Evolutionary conservation across 169 alveolate genomes (phyloP), one percentile per base, ranked within the genome.

Genomic region (Cryptosporidium felis): DNA sequence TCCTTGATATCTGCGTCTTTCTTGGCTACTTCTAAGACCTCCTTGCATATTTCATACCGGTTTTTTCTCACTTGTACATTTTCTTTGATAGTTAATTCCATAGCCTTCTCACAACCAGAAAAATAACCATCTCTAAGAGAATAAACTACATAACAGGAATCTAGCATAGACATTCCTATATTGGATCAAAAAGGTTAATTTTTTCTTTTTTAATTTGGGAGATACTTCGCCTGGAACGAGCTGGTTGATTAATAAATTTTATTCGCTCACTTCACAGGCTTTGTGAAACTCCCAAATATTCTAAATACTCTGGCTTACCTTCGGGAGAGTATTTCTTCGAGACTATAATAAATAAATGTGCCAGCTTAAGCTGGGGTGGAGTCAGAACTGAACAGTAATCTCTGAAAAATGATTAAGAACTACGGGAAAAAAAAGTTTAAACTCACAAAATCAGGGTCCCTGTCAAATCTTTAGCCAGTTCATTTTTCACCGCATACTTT

Each of bases 301-400:
- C 47, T 18, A 28, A 65, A 0, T 4, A 5, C 9, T 18, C 46
- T 21, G 23, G 56, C 85, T 34, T 74, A 74, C 85, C 85, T 10
- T 34, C 28, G 21, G 18, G 0, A 36, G 85, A 74, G 21, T 26
- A 45, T 16, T 53, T 74, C 18, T 74, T 74, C 41, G 85, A 74
- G 28, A 32, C 45, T 26, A 74, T 74, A 2, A 74, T 74, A 56
- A 74, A 74, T 41, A 74, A 34, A 53, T 56, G 51, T 2, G 85
- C 21, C 14, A 74, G 67, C 42, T 74, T 74, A 18, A 42, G 5
- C 38, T 74, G 85, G 0, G 51, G 1, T 16, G 85, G 85, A 34
- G 66, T 53, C 41, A 74, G 56, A 10, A 74, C 67, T 51, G 85
- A 53, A 9, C 85, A 74, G 32, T 74, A 74, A 58, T 74, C 85